Evolutionary conservation across 202 grass and related monocot species (phyloP).

Genomic region (Sporobolus alterniflorus): DNA sequence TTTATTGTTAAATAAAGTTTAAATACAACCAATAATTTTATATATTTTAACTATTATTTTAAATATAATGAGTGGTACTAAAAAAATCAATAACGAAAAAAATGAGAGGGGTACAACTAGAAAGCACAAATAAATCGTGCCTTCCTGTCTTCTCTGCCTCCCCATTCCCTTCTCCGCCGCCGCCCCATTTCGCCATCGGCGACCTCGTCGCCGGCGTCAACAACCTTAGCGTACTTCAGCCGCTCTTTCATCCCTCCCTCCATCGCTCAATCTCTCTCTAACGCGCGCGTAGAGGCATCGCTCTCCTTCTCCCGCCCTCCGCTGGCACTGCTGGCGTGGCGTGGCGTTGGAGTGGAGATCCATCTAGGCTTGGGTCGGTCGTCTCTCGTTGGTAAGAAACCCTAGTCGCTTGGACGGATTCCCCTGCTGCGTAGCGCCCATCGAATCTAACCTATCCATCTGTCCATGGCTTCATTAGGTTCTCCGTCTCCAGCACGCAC

Average conservation of each 20-base stretch:
- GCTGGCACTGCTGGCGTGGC: neutral
- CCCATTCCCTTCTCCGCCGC: neutral
- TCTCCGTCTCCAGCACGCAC: neutral
- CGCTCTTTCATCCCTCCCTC: neutral
- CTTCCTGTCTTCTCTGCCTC: neutral
- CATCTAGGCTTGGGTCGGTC: neutral
- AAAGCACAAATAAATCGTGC: neutral
- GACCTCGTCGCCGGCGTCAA: neutral
- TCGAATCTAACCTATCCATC: neutral
- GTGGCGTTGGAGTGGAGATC: neutral
- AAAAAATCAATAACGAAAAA: too few relatives aligned
- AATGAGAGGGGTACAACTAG: slow-evolving; percentile 5
- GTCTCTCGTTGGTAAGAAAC: neutral
- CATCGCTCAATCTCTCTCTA: neutral
- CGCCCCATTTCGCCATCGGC: neutral
- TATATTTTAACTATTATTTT: too few relatives aligned
- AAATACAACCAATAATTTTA: too few relatives aligned
- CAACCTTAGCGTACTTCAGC: neutral
- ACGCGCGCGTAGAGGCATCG: neutral
- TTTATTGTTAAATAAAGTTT: too few relatives aligned
- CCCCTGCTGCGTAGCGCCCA: neutral
- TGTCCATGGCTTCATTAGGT: neutral
- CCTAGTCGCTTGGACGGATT: neutral
- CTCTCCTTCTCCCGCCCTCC: neutral
- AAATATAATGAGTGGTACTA: too few relatives aligned